Percentiles rank a stretch among this genome's conserved stretches.
Evolutionary conservation across 2,329 filamentous ascomycete species (phyloP).

Genomic region (Cladosporium phlei): DNA sequence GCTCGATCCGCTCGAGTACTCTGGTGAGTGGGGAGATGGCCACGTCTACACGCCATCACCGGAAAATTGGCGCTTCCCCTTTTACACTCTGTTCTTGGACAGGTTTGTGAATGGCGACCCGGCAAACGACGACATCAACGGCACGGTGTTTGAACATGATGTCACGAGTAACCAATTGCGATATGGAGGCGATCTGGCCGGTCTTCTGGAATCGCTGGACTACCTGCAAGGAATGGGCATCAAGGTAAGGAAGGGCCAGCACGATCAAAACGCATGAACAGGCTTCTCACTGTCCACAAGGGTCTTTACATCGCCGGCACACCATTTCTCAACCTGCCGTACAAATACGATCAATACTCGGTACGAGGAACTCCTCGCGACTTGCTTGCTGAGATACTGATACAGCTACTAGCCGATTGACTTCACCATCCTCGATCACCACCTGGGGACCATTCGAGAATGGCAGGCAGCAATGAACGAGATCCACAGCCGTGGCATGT

Average conservation of each 20-base stretch:
- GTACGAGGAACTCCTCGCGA: background rate
- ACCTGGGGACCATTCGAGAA: constrained; percentile 55
- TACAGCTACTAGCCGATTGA: constrained; percentile 51
- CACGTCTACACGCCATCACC: constrained; percentile 54
- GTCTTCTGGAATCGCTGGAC: constrained; percentile 56
- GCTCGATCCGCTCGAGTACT: constrained; percentile 52
- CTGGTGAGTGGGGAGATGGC: constrained; percentile 49
- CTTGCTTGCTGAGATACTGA: background rate
- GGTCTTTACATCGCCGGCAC: constrained; percentile 61
- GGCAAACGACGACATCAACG: constrained; percentile 59
- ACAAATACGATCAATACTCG: constrained; percentile 50
- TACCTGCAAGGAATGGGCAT: constrained; percentile 63
- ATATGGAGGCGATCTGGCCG: constrained; percentile 57
- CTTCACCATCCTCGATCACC: constrained; percentile 58
- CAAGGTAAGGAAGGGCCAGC: constrained; percentile 12
- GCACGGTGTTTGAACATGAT: constrained; percentile 58
- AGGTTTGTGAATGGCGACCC: constrained; percentile 62
- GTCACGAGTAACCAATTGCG: constrained; percentile 57
- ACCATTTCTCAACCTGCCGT: constrained; percentile 60
- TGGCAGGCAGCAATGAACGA: constrained; percentile 56
- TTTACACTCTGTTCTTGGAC: constrained; percentile 62
- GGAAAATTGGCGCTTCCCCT: constrained; percentile 60
- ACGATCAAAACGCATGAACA: background rate
- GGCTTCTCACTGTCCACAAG: constrained; percentile 36
- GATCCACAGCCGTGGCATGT: constrained; percentile 59